A percentile compares a stretch with the other conserved stretches of the same genome.
These are phyloP conservation scores for Gaeumannomyces sp. DNA, from an alignment of 2,329 filamentous ascomycete species.

Conservation along the genomic window DNA sequence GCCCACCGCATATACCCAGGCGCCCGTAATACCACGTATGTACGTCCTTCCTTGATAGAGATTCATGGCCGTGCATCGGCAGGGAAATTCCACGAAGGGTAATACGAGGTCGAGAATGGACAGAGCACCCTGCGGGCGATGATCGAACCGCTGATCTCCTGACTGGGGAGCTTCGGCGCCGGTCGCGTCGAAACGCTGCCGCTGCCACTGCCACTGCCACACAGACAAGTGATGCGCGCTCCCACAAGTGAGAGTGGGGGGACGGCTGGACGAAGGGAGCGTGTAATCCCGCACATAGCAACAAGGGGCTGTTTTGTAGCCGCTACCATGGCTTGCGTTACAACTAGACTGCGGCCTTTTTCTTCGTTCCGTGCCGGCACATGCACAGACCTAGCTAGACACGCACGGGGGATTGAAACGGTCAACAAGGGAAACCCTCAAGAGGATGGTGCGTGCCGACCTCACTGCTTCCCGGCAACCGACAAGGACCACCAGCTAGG, in stretches of 20 bases:
- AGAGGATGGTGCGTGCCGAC: too few species aligned
- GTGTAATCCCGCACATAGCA: background rate
- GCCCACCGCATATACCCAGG: background rate
- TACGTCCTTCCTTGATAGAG: background rate
- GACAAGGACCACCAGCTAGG: background rate
- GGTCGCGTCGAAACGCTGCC: too few species aligned
- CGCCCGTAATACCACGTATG: background rate
- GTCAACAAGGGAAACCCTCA: too few species aligned
- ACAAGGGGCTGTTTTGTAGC: background rate
- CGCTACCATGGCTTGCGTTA: too few species aligned
- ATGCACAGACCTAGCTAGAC: too few species aligned
- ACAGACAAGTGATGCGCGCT: background rate
- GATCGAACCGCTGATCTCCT: background rate
- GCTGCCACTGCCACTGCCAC: too few species aligned
- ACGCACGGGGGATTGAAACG: too few species aligned
- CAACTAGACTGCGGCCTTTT: too few species aligned
- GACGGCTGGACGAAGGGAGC: background rate
- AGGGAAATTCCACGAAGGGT: background rate
- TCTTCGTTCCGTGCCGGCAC: too few species aligned
- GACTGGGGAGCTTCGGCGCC: background rate
- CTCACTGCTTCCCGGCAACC: too few species aligned
- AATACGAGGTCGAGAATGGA: background rate
- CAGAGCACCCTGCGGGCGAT: background rate
- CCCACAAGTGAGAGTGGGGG: background rate
- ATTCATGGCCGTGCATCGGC: background rate